Evolutionary conservation across 2,329 filamentous ascomycete genomes (phyloP).

Genomic region (Botrytis tulipae): DNA sequence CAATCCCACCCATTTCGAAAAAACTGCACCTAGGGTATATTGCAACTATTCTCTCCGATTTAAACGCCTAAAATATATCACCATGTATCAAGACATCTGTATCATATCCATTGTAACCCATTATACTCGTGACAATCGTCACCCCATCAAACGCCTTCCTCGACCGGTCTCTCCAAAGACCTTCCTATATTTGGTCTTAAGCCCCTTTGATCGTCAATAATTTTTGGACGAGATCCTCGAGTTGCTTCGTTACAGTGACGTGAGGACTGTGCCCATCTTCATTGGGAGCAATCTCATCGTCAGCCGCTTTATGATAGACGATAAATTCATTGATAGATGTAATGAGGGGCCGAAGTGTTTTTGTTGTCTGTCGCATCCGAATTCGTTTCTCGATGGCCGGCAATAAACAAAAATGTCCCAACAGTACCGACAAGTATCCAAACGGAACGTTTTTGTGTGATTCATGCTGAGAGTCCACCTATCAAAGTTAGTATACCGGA

Average conservation of each 20-base stretch:
- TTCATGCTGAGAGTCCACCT: slow-evolving; percentile 72
- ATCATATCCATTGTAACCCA: slow-evolving; percentile 13
- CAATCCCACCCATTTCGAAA: slow-evolving; percentile 1
- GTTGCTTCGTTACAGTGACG: slow-evolving; percentile 45
- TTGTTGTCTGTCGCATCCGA: slow-evolving; percentile 44
- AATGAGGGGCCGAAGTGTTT: slow-evolving; percentile 50
- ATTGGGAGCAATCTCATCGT: slow-evolving; percentile 45
- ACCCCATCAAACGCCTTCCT: not conserved
- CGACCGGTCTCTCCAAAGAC: not conserved
- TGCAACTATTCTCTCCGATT: slow-evolving; percentile 9
- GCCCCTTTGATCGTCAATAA: slow-evolving; percentile 21
- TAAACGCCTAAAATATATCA: slow-evolving; percentile 18
- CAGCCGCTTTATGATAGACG: slow-evolving; percentile 57
- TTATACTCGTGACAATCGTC: not conserved
- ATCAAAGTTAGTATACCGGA: slow-evolving; percentile 21
- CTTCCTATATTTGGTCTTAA: not conserved
- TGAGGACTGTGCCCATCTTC: slow-evolving; percentile 46
- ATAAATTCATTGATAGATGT: slow-evolving; percentile 62
- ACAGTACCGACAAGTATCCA: slow-evolving; percentile 79
- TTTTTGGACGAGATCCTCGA: slow-evolving; percentile 32
- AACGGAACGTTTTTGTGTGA: slow-evolving; percentile 78
- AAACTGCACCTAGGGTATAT: slow-evolving; percentile 20
- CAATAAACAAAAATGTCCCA: slow-evolving; percentile 75
- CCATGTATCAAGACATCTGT: slow-evolving; percentile 11
- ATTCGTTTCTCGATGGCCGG: slow-evolving; percentile 45